Evolutionary conservation across 179 eudicot genomes (phyloP), one percentile per base, ranked within the genome.

Genomic region (Beta lomatogona): DNA sequence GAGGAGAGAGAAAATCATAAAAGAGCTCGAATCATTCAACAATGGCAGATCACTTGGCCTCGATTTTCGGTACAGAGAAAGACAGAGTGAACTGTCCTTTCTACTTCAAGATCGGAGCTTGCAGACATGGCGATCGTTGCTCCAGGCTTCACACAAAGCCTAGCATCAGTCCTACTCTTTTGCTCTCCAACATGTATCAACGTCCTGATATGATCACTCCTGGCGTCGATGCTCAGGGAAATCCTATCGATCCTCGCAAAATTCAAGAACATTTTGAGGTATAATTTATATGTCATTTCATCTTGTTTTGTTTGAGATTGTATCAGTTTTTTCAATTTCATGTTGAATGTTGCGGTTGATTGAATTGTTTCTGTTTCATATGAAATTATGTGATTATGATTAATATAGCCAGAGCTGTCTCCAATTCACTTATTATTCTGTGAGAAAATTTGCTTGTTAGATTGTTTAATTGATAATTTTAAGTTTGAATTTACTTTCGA

Each of bases 61-160:
- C 97, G 55, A 91, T 93, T 0, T 93, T 91, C 77, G 97, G 94
- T 0, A 93, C 94, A 25, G 97, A 93, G 75, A 93, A 93, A 77
- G 94, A 93, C 73, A 73, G 94, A 19, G 97, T 91, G 79, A 93
- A 93, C 60, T 93, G 97, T 75, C 94, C 94, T 0, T 93, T 93
- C 82, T 93, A 93, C 87, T 93, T 93, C 88, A 93, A 93, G 85
- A 91, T 93, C 80, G 97, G 94, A n/a, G 94, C 94, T 0, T 91
- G 96, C 44, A 80, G 97, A 58, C 97, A 91, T 75, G 97, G 97
- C 12, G 97, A 92, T 76, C 86, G 97, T 0, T 92, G 97, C 82
- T 91, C 97, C 0, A 81, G 97, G 75, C 86, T 92, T 50, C 94
- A 92, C 80, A 92, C 94, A 6, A 91, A 91, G 74, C 97, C 97